phyloP scores from a whole-genome alignment of 2,329 filamentous ascomycete species.

The Cladorrhinum sp. region DNA sequence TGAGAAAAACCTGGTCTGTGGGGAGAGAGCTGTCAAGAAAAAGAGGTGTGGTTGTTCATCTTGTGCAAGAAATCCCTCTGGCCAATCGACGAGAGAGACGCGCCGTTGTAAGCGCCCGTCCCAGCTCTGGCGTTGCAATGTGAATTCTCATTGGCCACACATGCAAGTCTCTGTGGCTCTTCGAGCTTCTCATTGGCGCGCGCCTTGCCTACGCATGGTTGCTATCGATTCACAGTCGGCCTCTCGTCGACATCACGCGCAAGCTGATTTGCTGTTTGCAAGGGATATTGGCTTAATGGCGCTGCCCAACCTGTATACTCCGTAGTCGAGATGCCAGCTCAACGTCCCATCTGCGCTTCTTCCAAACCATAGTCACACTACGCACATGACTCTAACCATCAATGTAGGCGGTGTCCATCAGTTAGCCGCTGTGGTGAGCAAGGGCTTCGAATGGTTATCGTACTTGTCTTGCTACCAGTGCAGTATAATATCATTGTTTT shows the following conservation, averaged over 20 bases:
- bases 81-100: conserved; percentile 23
- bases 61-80: conserved; percentile 3
- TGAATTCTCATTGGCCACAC: conserved; percentile 24
- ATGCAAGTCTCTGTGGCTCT: conserved; percentile 10
- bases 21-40: conserved; percentile 1
- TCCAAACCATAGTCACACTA: conserved; percentile 21
- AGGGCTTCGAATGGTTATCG: conserved; percentile 6
- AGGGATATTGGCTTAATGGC: conserved; percentile 14
- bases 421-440: conserved; percentile 28
- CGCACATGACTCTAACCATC: conserved; percentile 13
- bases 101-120: conserved; percentile 28
- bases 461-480: conserved; percentile 8
- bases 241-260: conserved; percentile 10
- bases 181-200: conserved; percentile 27
- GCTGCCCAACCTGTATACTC: conserved; percentile 19
- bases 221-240: conserved; percentile 22
- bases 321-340: conserved; percentile 14
- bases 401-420: conserved; percentile 6
- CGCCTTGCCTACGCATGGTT: conserved; percentile 27
- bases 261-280: conserved; percentile 24
- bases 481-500: conserved; percentile 27
- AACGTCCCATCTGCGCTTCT: conserved; percentile 20
- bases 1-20: background rate
- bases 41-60: conserved; percentile 16
- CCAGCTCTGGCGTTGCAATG: conserved; percentile 15